Base-by-base conservation (phyloP, 345 rosid species). In the Eucalyptus leucophloia region DNA sequence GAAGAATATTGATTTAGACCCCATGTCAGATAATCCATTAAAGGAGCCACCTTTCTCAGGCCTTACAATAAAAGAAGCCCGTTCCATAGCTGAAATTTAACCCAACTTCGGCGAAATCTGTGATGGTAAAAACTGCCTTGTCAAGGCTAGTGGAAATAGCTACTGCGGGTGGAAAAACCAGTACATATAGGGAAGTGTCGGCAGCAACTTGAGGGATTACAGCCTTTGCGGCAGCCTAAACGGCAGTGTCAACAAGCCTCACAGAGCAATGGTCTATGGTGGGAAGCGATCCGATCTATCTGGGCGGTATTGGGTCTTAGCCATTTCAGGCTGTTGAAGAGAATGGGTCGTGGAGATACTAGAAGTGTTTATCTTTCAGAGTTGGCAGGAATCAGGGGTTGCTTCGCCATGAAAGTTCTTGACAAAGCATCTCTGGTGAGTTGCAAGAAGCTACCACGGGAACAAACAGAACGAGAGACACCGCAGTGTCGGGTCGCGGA, bases 381-480 rank as follows among this genome's bases (percentile, higher is more conserved):
- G 90, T 93, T 95, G 91, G 94, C 88, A 86, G 95, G 97, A 89
- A 94, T 96, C 6, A 96, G 94, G 90, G 91, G 96, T 91, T 95
- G 93, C 90, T 96, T 95, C 88, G 96, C 98, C 12, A 94, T 95
- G 97, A 95, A 96, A 91, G 96, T 95, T 37, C 94, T 95, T 95
- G 98, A 95, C 90, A 94, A 96, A 92, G 92, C 95, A 5, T 95
- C 97, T 90, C 88, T 96, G 88, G 97, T 95, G 89, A 93, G 96
- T 86, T 94, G 99, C 19, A 96, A 96, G 92, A 96, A 96, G 91
- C 96, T 96, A 88, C 95, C 95, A 54, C 91, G 99, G 47, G 97
- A 97, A 88, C 98, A 96, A 90, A 96, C 99, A 9, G 99, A 96
- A 92, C 92, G 96, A 90, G 99, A 96, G 91, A 96, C 95, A 88